Conservation (phyloP, 306 rosid species). For the Cicer yamashitae region DNA sequence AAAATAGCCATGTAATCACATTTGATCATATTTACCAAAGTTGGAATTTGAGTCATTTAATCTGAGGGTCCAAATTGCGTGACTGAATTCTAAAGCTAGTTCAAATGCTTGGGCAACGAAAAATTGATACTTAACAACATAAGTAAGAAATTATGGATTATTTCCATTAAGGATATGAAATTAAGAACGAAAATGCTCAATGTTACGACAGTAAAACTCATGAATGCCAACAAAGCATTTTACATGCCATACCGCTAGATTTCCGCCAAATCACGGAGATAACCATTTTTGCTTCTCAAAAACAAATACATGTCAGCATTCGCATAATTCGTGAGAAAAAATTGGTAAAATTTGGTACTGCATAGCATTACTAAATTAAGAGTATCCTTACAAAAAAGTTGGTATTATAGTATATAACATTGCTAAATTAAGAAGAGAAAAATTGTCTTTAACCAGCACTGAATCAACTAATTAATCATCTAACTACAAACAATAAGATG, state of each 20-base stretch:
- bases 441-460: constrained; percentile 17
- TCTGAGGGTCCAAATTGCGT: not conserved
- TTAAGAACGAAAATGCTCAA: not conserved
- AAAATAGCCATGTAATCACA: no score
- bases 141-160: not conserved
- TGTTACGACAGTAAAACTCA: no score
- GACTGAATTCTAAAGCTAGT: not conserved
- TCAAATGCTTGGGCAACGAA: not conserved
- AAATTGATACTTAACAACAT: not conserved
- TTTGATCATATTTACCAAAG: not conserved
- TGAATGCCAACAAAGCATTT: no score
- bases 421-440: constrained; percentile 8
- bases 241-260: no score
- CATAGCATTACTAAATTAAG: not conserved
- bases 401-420: no score
- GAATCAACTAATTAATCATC: constrained; percentile 17
- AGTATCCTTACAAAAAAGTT: constrained; percentile 12
- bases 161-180: not conserved
- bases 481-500: constrained; percentile 30
- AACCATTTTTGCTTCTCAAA: no score
- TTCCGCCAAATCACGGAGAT: no score
- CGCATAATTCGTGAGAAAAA: no score
- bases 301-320: no score
- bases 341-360: no score
- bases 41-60: not conserved